phyloP scores from a whole-genome alignment of 106 monocot species.

The Platanthera zijinensis region DNA sequence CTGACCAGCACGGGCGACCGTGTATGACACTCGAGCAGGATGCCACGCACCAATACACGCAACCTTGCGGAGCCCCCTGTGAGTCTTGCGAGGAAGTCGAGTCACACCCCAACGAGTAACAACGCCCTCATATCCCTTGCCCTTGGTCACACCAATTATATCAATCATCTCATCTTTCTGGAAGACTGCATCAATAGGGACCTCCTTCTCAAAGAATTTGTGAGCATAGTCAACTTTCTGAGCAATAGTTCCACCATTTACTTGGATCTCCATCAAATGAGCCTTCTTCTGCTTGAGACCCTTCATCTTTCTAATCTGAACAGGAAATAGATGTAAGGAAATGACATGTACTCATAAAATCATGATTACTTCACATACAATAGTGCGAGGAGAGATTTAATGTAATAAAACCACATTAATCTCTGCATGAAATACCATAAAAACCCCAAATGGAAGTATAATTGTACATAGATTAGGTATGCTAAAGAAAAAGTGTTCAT shows the following conservation, averaged over 20 bases:
- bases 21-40: constrained; percentile 61
- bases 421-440: no score
- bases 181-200: constrained; percentile 48
- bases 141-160: constrained; percentile 57
- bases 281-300: constrained; percentile 65
- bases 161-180: constrained; percentile 71
- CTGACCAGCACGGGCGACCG: constrained; percentile 64
- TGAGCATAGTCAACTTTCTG: constrained; percentile 61
- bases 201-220: constrained; percentile 52
- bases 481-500: no score
- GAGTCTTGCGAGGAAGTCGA: constrained; percentile 60
- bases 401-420: neutral
- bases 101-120: constrained; percentile 73
- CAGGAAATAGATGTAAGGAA: neutral
- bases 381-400: no score
- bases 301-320: constrained; percentile 53
- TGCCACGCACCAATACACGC: constrained; percentile 78
- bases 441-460: no score
- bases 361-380: neutral
- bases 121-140: constrained; percentile 65
- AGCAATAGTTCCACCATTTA: constrained; percentile 41
- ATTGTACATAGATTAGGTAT: no score
- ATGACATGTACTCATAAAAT: neutral
- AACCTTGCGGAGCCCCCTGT: constrained; percentile 56
- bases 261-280: constrained; percentile 65